Evolutionary conservation across 2,329 filamentous ascomycete species (phyloP).

Genomic region (Arthrinium puccinioides): DNA sequence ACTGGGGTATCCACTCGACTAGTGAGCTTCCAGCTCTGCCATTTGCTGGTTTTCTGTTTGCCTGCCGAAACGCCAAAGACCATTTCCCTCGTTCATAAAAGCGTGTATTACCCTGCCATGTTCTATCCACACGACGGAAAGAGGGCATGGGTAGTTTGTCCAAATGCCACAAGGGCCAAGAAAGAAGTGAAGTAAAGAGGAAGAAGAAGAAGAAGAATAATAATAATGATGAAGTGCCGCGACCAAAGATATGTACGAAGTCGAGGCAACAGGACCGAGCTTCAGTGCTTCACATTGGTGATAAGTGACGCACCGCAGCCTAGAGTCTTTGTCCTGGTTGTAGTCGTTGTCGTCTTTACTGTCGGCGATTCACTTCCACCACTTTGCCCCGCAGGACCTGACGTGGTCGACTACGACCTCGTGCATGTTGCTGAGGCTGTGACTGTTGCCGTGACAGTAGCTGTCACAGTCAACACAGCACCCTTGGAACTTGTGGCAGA

Average conservation of each 20-base stretch:
- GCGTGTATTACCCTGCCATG: conserved; percentile 8
- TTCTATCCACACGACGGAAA: conserved; percentile 8
- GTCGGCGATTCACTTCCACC: conserved; percentile 1
- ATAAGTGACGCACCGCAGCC: no score
- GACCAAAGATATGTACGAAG: conserved; percentile 8
- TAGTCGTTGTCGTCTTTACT: conserved; percentile 9
- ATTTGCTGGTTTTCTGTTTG: conserved; percentile 3
- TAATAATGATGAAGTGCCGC: neutral
- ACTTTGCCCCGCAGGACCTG: conserved; percentile 4
- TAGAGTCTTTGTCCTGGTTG: conserved; percentile 7
- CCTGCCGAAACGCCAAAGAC: conserved; percentile 7
- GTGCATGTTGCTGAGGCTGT: conserved; percentile 18
- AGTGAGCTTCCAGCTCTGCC: neutral
- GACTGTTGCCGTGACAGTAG: conserved; percentile 17
- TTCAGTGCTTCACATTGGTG: no score
- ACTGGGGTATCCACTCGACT: conserved; percentile 4
- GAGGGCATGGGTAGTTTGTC: conserved; percentile 9
- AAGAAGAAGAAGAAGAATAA: conserved; percentile 5
- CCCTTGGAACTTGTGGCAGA: neutral
- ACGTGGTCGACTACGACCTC: conserved; percentile 5
- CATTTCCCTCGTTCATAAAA: conserved; percentile 6
- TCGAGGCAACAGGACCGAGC: conserved; percentile 7
- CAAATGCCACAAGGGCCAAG: conserved; percentile 21
- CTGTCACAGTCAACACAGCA: conserved; percentile 1
- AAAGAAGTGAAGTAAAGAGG: conserved; percentile 19